Percentiles rank a stretch among this genome's conserved stretches.
Evolutionary conservation across 1,139 yeast genomes (phyloP).

Genomic region (Taphrina sp.): DNA sequence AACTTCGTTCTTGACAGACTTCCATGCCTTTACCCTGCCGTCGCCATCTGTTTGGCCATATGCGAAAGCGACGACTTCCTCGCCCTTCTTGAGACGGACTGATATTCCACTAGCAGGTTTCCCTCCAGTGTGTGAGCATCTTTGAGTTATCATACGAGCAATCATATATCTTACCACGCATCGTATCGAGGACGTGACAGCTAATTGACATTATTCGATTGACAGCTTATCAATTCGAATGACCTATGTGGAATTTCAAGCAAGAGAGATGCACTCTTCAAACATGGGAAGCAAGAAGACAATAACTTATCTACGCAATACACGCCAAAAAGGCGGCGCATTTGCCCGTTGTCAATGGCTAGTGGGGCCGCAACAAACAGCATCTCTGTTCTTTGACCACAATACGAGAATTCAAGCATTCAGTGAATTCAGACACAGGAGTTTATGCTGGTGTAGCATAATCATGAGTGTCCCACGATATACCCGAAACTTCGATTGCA

Average conservation of each 20-base stretch:
- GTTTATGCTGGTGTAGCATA: too few species aligned
- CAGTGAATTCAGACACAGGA: too few species aligned
- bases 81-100: conserved; percentile 14
- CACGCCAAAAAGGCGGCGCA: too few species aligned
- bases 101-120: conserved; percentile 19
- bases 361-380: too few species aligned
- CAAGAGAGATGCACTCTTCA: not conserved
- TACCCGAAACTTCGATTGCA: too few species aligned
- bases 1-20: conserved; percentile 1
- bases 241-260: not conserved
- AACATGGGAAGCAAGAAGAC: too few species aligned
- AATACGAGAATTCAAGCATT: too few species aligned
- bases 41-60: conserved; percentile 31
- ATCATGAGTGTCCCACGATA: too few species aligned
- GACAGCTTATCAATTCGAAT: not conserved
- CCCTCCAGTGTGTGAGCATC: not conserved
- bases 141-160: not conserved
- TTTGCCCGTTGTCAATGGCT: too few species aligned
- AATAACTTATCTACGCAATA: too few species aligned
- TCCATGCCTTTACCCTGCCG: conserved; percentile 31
- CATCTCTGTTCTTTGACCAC: too few species aligned
- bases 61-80: conserved; percentile 16
- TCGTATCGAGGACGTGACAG: conserved; percentile 32
- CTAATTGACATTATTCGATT: conserved; percentile 17
- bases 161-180: conserved; percentile 2